Evolutionary conservation across 352 stramenopile genomes (phyloP).

Genomic region (Phytophthora sojae): DNA sequence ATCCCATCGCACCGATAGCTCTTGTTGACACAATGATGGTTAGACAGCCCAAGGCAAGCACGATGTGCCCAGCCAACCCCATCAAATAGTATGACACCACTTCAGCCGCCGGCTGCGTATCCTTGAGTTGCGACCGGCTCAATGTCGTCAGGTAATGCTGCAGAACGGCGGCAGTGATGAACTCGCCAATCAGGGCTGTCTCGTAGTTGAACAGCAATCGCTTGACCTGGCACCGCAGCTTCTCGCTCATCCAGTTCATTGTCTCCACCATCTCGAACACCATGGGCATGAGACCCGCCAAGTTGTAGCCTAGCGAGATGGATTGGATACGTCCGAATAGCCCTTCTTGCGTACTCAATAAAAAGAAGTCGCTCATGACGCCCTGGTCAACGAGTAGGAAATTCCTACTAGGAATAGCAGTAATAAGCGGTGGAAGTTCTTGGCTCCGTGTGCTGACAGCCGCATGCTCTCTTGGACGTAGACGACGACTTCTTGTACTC

Average conservation of each 20-base stretch:
- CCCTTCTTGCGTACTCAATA: constrained; percentile 34
- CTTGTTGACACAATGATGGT: too few species aligned
- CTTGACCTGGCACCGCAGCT: constrained; percentile 11
- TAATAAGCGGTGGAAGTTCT: constrained; percentile 26
- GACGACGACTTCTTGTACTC: constrained; percentile 26
- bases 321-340: constrained; percentile 31
- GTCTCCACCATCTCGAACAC: constrained; percentile 42
- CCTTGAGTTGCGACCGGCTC: constrained; percentile 19
- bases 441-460: constrained; percentile 18
- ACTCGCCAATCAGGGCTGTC: constrained; percentile 32
- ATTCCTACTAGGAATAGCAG: constrained; percentile 31
- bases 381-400: constrained; percentile 33
- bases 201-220: constrained; percentile 34
- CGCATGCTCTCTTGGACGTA: constrained; percentile 31
- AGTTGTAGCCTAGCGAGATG: constrained; percentile 42
- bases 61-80: too few species aligned
- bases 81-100: too few species aligned
- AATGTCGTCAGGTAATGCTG: constrained; percentile 28
- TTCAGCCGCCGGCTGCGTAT: too few species aligned
- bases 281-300: constrained; percentile 35
- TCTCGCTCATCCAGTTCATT: constrained; percentile 32
- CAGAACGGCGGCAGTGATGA: constrained; percentile 30
- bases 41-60: too few species aligned
- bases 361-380: constrained; percentile 38
- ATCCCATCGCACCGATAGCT: too few species aligned